Conservation (phyloP, 1,284 basidiomycete genomes). For the Austroboletus niveus region DNA sequence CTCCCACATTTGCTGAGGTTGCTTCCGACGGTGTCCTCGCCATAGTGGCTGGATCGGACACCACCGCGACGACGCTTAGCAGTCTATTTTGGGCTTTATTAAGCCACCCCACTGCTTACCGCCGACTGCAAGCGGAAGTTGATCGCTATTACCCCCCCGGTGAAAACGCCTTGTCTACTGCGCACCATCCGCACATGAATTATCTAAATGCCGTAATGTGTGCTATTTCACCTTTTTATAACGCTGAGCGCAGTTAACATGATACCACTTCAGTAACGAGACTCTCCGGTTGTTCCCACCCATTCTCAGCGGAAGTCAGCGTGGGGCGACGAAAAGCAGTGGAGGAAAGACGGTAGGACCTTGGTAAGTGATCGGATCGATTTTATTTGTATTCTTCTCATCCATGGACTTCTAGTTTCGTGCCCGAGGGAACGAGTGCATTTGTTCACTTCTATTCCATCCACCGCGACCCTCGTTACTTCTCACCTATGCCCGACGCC, state of each 20-base stretch:
- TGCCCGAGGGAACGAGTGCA: conserved; percentile 49
- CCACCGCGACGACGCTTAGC: conserved; percentile 46
- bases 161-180: conserved; percentile 37
- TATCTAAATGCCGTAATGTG: conserved; percentile 55
- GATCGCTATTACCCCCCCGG: conserved; percentile 43
- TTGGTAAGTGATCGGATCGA: conserved; percentile 26
- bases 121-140: conserved; percentile 49
- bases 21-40: conserved; percentile 47
- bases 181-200: conserved; percentile 37
- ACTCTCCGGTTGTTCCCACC: conserved; percentile 53
- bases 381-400: conserved; percentile 16
- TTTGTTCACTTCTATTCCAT: conserved; percentile 48
- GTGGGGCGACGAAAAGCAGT: conserved; percentile 41
- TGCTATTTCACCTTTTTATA: conserved; percentile 19
- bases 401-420: conserved; percentile 36
- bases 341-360: conserved; percentile 36
- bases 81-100: conserved; percentile 48
- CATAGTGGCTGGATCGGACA: conserved; percentile 59
- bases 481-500: conserved; percentile 38
- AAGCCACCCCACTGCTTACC: conserved; percentile 42
- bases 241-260: conserved; percentile 7
- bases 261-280: conserved; percentile 48
- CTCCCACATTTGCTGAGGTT: conserved; percentile 38
- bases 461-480: conserved; percentile 41
- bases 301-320: conserved; percentile 49